Conservation (phyloP, 129 eudicot genomes). For the Glebionis coronaria region DNA sequence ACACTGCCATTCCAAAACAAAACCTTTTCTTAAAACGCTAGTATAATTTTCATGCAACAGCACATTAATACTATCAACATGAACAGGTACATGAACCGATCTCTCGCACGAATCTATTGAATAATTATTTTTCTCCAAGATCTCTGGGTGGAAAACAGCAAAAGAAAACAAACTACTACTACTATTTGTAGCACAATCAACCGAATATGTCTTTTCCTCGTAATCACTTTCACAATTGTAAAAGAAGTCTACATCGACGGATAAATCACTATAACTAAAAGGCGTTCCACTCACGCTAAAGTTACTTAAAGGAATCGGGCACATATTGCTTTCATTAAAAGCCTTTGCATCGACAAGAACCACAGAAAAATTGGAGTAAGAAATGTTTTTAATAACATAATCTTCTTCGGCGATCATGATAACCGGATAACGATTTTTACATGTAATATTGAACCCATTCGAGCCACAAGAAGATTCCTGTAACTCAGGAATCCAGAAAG, state of each 20-base stretch:
- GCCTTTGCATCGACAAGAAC: constrained; percentile 29
- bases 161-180: constrained; percentile 35
- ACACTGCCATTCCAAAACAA: constrained; percentile 63
- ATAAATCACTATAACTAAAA: constrained; percentile 27
- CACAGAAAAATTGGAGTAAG: constrained; percentile 37
- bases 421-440: constrained; percentile 35
- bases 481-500: constrained; percentile 50
- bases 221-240: constrained; percentile 41
- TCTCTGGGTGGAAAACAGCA: constrained; percentile 51
- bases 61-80: constrained; percentile 20
- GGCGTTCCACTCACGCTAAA: constrained; percentile 46
- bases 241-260: constrained; percentile 37
- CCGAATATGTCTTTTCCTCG: constrained; percentile 15
- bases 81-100: constrained; percentile 49
- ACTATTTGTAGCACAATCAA: constrained; percentile 41
- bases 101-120: constrained; percentile 34
- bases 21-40: constrained; percentile 53
- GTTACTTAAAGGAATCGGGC: constrained; percentile 53
- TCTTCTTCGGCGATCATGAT: constrained; percentile 40
- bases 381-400: constrained; percentile 41
- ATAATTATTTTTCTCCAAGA: constrained; percentile 38
- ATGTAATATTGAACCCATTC: constrained; percentile 49
- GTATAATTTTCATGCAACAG: constrained; percentile 42
- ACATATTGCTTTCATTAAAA: constrained; percentile 28
- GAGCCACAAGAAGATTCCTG: constrained; percentile 59